Evolutionary conservation across 169 alveolate species (phyloP).

Genomic region (Eimeria necatrix): DNA sequence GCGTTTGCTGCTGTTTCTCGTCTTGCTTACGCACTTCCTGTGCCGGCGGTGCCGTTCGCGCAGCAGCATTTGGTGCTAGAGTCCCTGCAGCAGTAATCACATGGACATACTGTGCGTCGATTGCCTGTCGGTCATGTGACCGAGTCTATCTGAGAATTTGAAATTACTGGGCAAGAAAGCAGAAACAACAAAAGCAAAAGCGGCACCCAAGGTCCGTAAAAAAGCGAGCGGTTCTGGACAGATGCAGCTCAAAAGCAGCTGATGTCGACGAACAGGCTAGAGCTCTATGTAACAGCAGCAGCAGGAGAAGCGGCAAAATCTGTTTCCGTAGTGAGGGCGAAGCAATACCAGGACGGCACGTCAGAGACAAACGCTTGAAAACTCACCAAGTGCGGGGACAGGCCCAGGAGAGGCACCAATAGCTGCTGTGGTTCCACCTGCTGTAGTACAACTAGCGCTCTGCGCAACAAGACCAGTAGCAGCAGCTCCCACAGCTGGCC

Average conservation of each 20-base stretch:
- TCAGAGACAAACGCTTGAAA: neutral
- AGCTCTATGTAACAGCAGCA: neutral
- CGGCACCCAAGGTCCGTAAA: neutral
- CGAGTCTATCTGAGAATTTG: neutral
- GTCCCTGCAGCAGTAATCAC: neutral
- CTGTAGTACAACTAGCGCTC: neutral
- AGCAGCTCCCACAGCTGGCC: slow-evolving; percentile 17
- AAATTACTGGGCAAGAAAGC: neutral
- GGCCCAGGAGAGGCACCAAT: neutral
- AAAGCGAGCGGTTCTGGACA: neutral
- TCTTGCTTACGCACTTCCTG: slow-evolving; percentile 9
- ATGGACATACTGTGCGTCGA: neutral
- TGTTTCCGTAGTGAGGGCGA: neutral
- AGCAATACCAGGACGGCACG: neutral
- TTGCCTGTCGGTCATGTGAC: neutral
- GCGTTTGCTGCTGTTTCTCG: neutral
- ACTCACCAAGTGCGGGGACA: slow-evolving; percentile 2
- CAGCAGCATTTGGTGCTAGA: slow-evolving; percentile 37
- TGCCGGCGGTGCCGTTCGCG: neutral
- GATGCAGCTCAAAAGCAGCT: neutral
- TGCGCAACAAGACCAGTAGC: slow-evolving; percentile 42
- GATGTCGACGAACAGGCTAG: neutral
- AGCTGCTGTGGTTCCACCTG: slow-evolving; percentile 18
- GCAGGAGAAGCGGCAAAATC: neutral
- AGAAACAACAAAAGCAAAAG: neutral